Percentiles rank a stretch among this genome's conserved stretches.
Evolutionary conservation across 495 filamentous ascomycete species (phyloP).

Genomic region (Penicillium flavigenum): DNA sequence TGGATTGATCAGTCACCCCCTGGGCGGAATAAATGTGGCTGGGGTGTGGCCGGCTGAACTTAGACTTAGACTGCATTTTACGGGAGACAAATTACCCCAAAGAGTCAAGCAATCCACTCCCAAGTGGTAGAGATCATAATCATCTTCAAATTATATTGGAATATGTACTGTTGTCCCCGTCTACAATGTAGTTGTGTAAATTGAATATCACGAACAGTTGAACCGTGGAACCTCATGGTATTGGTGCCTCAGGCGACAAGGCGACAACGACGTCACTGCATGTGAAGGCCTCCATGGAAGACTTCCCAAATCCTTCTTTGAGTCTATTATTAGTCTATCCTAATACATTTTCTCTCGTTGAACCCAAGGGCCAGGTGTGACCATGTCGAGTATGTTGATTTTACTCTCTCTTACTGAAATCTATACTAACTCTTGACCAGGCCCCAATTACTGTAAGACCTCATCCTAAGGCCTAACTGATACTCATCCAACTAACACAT

Average conservation of each 20-base stretch:
- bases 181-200: too few relatives aligned
- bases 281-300: conserved; percentile 2
- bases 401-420: neutral
- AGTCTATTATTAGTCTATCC: neutral
- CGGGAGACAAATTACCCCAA: neutral
- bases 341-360: neutral
- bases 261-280: conserved; percentile 24
- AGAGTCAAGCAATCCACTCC: neutral
- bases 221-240: conserved; percentile 3
- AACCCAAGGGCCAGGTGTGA: neutral
- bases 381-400: conserved; percentile 29
- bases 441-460: conserved; percentile 28
- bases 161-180: neutral
- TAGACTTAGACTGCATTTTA: conserved; percentile 1
- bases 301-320: neutral
- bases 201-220: neutral
- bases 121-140: neutral
- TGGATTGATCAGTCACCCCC: conserved; percentile 2
- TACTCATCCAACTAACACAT: conserved; percentile 7
- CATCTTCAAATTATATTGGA: neutral
- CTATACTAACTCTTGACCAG: conserved; percentile 15
- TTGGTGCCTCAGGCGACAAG: conserved; percentile 2
- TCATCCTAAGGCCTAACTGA: neutral
- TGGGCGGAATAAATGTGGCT: conserved; percentile 14
- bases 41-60: conserved; percentile 10